phyloP scores from a whole-genome alignment of 148 eudicot genomes.

The Oxyria digyna region DNA sequence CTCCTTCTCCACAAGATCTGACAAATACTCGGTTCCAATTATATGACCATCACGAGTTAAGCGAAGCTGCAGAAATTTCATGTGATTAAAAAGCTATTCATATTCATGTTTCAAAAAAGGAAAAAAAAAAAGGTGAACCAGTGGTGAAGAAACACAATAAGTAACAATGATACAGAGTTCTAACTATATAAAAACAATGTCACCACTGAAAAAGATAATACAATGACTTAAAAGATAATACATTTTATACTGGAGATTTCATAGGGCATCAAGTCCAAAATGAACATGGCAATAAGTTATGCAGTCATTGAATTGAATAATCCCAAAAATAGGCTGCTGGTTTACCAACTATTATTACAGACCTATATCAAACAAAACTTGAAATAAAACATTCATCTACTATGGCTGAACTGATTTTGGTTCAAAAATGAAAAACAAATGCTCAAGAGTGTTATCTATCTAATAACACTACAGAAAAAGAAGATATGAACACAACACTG shows the following conservation, averaged over 20 bases:
- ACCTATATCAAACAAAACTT: not conserved
- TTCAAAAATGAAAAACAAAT: not conserved
- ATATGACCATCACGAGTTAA: constrained; percentile 63
- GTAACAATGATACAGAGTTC: not conserved
- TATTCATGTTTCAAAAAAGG: not conserved
- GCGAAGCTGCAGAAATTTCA: constrained; percentile 60
- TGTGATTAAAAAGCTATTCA: constrained; percentile 1
- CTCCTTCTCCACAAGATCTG: constrained; percentile 94
- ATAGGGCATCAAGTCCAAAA: not conserved
- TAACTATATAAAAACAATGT: not conserved
- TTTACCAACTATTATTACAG: not conserved
- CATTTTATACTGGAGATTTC: not conserved
- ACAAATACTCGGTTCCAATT: constrained; percentile 75
- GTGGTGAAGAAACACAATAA: not conserved
- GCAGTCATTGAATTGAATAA: not conserved
- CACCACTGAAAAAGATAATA: not conserved
- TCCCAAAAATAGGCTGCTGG: not conserved
- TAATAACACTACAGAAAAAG: not conserved
- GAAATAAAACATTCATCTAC: not conserved
- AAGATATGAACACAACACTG: not conserved
- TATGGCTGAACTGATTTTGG: not conserved
- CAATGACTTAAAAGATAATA: not conserved
- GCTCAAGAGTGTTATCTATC: not conserved
- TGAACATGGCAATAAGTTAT: not conserved
- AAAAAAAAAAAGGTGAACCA: not conserved